Conservation (phyloP, 306 rosid genomes). For the Arachis stenosperma region DNA sequence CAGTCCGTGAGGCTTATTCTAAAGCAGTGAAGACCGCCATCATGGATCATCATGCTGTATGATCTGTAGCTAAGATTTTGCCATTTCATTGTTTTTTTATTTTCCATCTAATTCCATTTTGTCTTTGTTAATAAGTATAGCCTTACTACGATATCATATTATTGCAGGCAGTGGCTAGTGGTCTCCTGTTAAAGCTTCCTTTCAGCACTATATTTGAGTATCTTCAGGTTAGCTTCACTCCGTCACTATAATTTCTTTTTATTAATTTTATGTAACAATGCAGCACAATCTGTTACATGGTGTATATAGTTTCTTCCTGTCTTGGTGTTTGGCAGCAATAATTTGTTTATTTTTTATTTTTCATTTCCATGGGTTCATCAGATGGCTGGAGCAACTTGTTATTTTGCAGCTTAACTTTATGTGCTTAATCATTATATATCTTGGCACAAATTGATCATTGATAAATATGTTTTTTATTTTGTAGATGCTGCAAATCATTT, state of each 20-base stretch:
- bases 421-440: constrained; percentile 12
- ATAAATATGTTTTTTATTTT: constrained; percentile 32
- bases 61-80: constrained; percentile 41
- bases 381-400: constrained; percentile 27
- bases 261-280: constrained; percentile 26
- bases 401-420: constrained; percentile 20
- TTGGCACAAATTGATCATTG: constrained; percentile 12
- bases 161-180: constrained; percentile 71
- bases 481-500: constrained; percentile 78
- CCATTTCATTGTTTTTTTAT: neutral
- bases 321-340: constrained; percentile 19
- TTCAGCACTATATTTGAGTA: constrained; percentile 91
- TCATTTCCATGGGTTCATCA: constrained; percentile 6
- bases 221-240: constrained; percentile 76
- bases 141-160: constrained; percentile 36
- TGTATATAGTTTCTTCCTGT: neutral
- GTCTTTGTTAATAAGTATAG: constrained; percentile 23
- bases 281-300: constrained; percentile 4
- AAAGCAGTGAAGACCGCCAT: constrained; percentile 78
- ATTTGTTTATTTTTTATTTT: constrained; percentile 21
- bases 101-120: neutral
- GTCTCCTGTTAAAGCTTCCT: constrained; percentile 74
- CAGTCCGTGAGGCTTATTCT: constrained; percentile 67
- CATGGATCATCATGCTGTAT: constrained; percentile 71
- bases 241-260: constrained; percentile 17